Base-by-base conservation (phyloP, 1,284 basidiomycete species). In the Cystobasidium pallidum region DNA sequence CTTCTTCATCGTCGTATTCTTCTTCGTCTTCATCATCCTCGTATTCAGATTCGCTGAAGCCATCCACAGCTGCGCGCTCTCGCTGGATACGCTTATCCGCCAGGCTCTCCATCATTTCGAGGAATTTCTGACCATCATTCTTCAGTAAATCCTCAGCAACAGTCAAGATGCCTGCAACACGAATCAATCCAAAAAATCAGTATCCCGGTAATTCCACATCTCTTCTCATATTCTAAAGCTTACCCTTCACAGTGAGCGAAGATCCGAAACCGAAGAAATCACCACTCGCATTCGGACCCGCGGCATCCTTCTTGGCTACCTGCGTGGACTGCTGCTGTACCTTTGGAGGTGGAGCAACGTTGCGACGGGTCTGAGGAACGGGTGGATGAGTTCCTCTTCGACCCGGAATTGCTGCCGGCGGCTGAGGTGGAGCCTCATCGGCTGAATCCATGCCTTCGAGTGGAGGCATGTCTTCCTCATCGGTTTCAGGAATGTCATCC, bases 31-130 rank as follows among this genome's bases (percentile, higher is more conserved):
- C 82, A 57, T 84, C 86, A 0, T 85, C 85, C 6, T 85, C 84
- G 0, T 81, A 84, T 2, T 83, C 83, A 0, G 85, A 84, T 0
- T 85, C 85, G 19, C 86, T 85, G 70, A 85, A 85, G 76, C 88
- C 88, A 4, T 86, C 88, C 7, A 90, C 89, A 6, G 92, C 91
- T 81, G 94, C 90, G 80, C 94, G 92, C 79, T 97, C 94, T 3
- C 95, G 87, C 76, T 91, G 89, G 86, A 94, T 91, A 52, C 94
- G 87, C 73, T 92, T 88, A 80, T 98, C 94, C 0, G 95, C 94
- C 41, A 99, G 87, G 82, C 96, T 93, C 82, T 99, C 95, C 95
- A 99, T 99, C 95, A 99, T 99, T 84, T 99, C 94, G 78, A 99
- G 84, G 84, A 99, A 98, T 84, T 97, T 98, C 79, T 94, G 92